These are phyloP conservation scores for Pinus tabuliformis DNA, from an alignment of 75 land plant species.

Conservation along the genomic window DNA sequence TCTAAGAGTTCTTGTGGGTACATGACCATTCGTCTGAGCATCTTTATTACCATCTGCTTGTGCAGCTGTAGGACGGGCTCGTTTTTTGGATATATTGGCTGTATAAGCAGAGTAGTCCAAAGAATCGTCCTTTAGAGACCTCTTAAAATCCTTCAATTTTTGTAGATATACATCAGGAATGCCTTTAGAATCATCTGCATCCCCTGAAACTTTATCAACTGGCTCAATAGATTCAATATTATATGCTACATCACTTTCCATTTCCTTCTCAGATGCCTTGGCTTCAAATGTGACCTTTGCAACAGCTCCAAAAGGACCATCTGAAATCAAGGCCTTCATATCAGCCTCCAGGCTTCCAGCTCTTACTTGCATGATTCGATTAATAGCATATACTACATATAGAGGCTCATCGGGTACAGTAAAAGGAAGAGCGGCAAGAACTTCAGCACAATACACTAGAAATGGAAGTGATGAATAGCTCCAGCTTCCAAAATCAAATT, in stretches of 20 bases:
- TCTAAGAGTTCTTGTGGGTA: constrained; percentile 36
- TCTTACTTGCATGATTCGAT: constrained; percentile 92
- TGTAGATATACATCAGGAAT: constrained; percentile 52
- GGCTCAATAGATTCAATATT: constrained; percentile 18
- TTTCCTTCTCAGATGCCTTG: constrained; percentile 28
- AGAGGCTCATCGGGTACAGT: constrained; percentile 90
- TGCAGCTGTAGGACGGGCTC: constrained; percentile 20
- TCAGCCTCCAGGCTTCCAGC: constrained; percentile 81
- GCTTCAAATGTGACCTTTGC: constrained; percentile 35
- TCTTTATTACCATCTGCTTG: constrained; percentile 3
- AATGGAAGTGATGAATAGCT: constrained; percentile 57
- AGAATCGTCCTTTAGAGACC: constrained; percentile 79
- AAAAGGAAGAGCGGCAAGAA: constrained; percentile 91
- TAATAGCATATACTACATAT: constrained; percentile 83
- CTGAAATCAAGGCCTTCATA: constrained; percentile 61
- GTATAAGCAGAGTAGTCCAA: constrained; percentile 83
- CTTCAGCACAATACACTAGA: constrained; percentile 89
- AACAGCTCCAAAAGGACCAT: constrained; percentile 31
- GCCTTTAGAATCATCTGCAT: constrained; percentile 17
- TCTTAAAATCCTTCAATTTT: constrained; percentile 86
- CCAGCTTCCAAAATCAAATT: constrained; percentile 73
- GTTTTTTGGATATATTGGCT: constrained; percentile 60
- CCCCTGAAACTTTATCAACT: not conserved
- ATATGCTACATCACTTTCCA: constrained; percentile 23
- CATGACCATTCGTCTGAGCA: constrained; percentile 15